Base-by-base conservation (phyloP, 2,329 filamentous ascomycete species). In the Chaetomium olivaceum region DNA sequence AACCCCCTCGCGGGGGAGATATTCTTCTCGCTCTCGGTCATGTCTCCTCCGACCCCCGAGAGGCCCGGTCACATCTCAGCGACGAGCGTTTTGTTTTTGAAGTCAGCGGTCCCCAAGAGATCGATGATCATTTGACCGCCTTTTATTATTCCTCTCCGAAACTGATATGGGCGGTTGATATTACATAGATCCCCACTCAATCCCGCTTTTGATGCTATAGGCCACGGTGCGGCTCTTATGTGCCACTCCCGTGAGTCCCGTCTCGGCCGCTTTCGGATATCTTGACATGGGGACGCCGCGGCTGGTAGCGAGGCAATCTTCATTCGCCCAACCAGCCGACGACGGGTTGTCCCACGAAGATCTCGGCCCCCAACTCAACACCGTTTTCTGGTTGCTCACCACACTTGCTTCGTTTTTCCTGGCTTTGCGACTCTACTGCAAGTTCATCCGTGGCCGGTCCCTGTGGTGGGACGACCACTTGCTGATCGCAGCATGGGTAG, bases 381-480 rank as follows among this genome's bases (percentile, higher is more conserved):
- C 65, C 62, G 65, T 70, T 16, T 70, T 66, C 36, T 73, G 71
- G 71, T 62, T 62, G 0, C 64, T 73, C 14, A 63, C 66, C 5
- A 43, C 62, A 11, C 56, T 71, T 2, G 64, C 71, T 5, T 29
- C 59, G 1, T 11, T 67, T n/a, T 71, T 71, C 51, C 67, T 73
- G 39, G 12, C 36, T n/a, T 64, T 71, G 8, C 60, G 71, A 3
- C 14, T 72, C 21, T 67, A 66, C 27, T 71, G 70, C 65, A 73
- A 73, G 52, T 21, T 68, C 1, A 56, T 48, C 2, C 64, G 66
- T 11, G 67, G 68, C 39, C 65, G 71, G 25, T 33, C 36, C 0
- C 61, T 73, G 3, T 73, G 71, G 71, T 73, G 70, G 71, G 71
- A 73, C 50, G 71, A 73, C 52, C 61, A 70, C 29, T 55, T 73